A percentile compares a stretch with the other conserved stretches of the same genome.
phyloP scores from a whole-genome alignment of 768 basidiomycete genomes.

The Podaxis carcinomalis region DNA sequence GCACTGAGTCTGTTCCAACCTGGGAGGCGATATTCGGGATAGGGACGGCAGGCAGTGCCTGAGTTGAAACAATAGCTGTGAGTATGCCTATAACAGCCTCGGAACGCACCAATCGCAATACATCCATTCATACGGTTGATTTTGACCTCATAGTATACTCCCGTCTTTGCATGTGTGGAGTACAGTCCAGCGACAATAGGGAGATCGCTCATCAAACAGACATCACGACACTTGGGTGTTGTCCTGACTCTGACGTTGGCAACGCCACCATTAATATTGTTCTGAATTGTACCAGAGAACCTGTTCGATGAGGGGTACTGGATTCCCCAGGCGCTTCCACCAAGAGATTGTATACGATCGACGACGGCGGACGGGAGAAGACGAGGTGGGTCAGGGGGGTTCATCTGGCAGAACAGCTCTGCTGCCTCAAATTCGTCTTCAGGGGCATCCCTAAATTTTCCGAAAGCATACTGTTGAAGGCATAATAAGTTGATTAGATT shows the following conservation, averaged over 20 bases:
- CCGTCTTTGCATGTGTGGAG: slow-evolving; percentile 45
- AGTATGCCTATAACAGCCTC: not conserved
- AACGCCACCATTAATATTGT: slow-evolving; percentile 28
- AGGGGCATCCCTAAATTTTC: slow-evolving; percentile 52
- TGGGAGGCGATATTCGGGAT: slow-evolving; percentile 61
- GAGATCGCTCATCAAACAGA: slow-evolving; percentile 54
- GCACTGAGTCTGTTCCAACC: slow-evolving; percentile 70
- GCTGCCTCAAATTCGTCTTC: slow-evolving; percentile 51
- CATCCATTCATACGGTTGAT: slow-evolving; percentile 55
- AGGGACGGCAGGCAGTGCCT: slow-evolving; percentile 66
- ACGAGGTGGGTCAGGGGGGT: slow-evolving; percentile 36
- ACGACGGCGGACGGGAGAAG: slow-evolving; percentile 49
- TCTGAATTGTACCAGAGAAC: slow-evolving; percentile 42
- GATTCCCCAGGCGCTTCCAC: slow-evolving; percentile 53
- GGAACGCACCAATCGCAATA: slow-evolving; percentile 51
- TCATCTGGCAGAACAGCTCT: slow-evolving; percentile 41
- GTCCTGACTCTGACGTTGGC: slow-evolving; percentile 41
- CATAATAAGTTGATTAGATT: not conserved
- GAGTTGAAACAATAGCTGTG: not conserved
- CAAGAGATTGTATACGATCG: slow-evolving; percentile 43
- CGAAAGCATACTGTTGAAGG: slow-evolving; percentile 34
- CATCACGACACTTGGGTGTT: slow-evolving; percentile 36
- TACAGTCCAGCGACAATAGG: slow-evolving; percentile 61
- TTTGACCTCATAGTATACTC: slow-evolving; percentile 63
- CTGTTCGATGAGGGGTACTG: slow-evolving; percentile 34